Conservation (phyloP, 345 rosid genomes). For the Lagerstroemia speciosa region DNA sequence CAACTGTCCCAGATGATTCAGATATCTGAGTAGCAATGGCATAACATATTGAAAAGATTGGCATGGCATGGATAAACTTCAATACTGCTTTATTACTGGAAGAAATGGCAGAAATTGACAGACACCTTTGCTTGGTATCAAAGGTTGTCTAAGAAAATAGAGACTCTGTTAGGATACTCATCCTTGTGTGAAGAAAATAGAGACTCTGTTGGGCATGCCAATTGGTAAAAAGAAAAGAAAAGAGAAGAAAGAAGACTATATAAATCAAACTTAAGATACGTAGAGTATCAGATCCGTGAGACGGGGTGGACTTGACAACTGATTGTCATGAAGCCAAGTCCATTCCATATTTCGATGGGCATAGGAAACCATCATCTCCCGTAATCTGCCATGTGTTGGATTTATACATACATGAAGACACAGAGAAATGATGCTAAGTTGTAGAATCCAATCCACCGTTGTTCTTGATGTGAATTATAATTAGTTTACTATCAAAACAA, state of each 20-base stretch:
- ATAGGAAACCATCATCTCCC: neutral
- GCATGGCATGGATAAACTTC: slow-evolving; percentile 10
- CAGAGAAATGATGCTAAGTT: neutral
- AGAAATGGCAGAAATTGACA: slow-evolving; percentile 5
- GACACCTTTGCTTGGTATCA: slow-evolving; percentile 80
- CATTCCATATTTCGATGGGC: neutral
- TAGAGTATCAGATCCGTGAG: slow-evolving; percentile 1
- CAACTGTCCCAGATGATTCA: slow-evolving; percentile 81
- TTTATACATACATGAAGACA: neutral
- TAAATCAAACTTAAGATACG: neutral
- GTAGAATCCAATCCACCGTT: neutral
- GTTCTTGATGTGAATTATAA: neutral
- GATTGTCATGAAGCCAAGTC: neutral
- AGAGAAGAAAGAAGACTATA: neutral
- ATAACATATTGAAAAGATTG: slow-evolving; percentile 12
- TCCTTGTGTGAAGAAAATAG: slow-evolving; percentile 90
- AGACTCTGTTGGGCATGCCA: slow-evolving; percentile 82
- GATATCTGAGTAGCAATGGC: slow-evolving; percentile 47
- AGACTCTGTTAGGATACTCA: slow-evolving; percentile 87
- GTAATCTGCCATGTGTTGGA: neutral
- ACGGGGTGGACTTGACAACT: neutral
- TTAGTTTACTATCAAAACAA: neutral
- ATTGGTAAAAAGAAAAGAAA: no score
- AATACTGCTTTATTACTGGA: neutral
- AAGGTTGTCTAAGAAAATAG: slow-evolving; percentile 87